A percentile compares a stretch with the other conserved stretches of the same genome.
Evolutionary conservation across 345 rosid species (phyloP).

Genomic region (Lepidium sativum): DNA sequence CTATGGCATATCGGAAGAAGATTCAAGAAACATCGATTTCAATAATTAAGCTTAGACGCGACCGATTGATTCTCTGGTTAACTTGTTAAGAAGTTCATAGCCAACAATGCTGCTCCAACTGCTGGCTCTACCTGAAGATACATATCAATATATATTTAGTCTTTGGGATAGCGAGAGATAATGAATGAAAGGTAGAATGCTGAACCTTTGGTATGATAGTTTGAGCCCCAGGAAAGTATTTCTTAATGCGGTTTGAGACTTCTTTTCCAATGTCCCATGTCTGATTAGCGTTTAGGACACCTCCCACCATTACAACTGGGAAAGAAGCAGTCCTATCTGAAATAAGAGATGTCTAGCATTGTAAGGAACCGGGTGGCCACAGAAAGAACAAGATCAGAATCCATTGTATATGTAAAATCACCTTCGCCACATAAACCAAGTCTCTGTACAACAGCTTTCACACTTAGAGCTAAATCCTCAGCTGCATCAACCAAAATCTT

Average conservation of each 20-base stretch:
- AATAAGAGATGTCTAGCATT: not conserved
- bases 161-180: not conserved
- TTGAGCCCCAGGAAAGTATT: slow-evolving; percentile 35
- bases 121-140: slow-evolving; percentile 53
- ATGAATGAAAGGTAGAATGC: not conserved
- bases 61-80: slow-evolving; percentile 3
- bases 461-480: slow-evolving; percentile 46
- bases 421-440: slow-evolving; percentile 52
- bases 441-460: slow-evolving; percentile 52
- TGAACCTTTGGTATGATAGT: slow-evolving; percentile 48
- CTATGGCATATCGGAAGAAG: slow-evolving; percentile 10
- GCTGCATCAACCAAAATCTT: slow-evolving; percentile 39
- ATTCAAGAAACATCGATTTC: not conserved
- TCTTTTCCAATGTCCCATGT: slow-evolving; percentile 51
- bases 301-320: slow-evolving; percentile 58
- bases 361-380: not conserved
- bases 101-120: slow-evolving; percentile 50
- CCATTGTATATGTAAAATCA: slow-evolving; percentile 6
- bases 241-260: slow-evolving; percentile 37
- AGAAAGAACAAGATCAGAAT: not conserved
- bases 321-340: slow-evolving; percentile 40
- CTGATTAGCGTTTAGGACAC: slow-evolving; percentile 45
- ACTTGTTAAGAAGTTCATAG: slow-evolving; percentile 35
- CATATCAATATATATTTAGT: not conserved
- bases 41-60: not conserved